Evolutionary conservation across 208 protist genomes (phyloP).

Genomic region (Leishmania mexicana): DNA sequence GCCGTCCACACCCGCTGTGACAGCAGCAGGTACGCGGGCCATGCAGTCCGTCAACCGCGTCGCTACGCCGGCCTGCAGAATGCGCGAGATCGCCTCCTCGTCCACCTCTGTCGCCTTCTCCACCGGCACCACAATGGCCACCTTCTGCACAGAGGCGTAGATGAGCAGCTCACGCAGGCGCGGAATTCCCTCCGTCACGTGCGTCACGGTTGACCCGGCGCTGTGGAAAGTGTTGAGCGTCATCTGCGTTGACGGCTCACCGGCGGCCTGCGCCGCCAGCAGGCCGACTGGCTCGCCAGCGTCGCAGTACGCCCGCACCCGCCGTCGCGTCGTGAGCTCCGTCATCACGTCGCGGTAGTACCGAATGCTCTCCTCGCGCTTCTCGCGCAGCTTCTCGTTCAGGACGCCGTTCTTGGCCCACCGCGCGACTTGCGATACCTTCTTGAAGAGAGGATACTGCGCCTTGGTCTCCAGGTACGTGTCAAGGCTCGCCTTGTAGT

Average conservation of each 20-base stretch:
- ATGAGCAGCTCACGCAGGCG: slow-evolving; percentile 99
- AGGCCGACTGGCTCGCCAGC: slow-evolving; percentile 97
- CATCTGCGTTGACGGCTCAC: slow-evolving; percentile 99
- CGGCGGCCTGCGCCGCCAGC: slow-evolving; percentile 97
- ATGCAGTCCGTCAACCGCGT: slow-evolving; percentile 74
- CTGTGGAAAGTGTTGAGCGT: slow-evolving; percentile 99
- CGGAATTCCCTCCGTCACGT: slow-evolving; percentile 99
- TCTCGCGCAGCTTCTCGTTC: slow-evolving; percentile 62
- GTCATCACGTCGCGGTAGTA: slow-evolving; percentile 64
- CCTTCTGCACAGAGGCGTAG: slow-evolving; percentile 92
- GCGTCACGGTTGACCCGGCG: slow-evolving; percentile 98
- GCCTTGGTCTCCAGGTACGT: slow-evolving; percentile 65
- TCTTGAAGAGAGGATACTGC: slow-evolving; percentile 71
- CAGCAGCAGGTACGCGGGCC: slow-evolving; percentile 22
- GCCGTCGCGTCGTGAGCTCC: slow-evolving; percentile 62
- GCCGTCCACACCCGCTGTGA: background rate
- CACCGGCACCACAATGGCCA: slow-evolving; percentile 89
- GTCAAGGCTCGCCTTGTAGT: slow-evolving; percentile 43
- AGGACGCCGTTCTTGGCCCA: slow-evolving; percentile 57
- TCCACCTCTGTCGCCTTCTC: slow-evolving; percentile 56
- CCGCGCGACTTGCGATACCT: slow-evolving; percentile 76
- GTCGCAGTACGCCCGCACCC: slow-evolving; percentile 78
- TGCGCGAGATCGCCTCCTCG: slow-evolving; percentile 58
- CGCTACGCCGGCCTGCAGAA: slow-evolving; percentile 64
- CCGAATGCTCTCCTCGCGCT: slow-evolving; percentile 52